A percentile compares a stretch with the other conserved stretches of the same genome.
Conservation (phyloP, 331 rosid genomes). For the Pyracantha coccinea region DNA sequence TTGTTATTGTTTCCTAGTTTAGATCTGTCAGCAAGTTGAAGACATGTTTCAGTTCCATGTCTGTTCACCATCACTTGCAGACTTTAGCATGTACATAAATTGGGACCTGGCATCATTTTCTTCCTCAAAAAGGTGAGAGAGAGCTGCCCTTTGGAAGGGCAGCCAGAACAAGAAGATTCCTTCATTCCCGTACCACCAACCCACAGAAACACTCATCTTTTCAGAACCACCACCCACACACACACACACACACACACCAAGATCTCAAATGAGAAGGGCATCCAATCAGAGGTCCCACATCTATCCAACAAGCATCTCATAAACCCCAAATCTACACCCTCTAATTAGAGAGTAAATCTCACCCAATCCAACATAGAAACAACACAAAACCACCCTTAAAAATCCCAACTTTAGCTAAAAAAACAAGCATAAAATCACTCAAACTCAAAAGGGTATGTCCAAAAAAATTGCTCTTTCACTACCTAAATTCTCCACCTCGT, state of each 20-base stretch:
- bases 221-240: conserved; percentile 27
- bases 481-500: conserved; percentile 80
- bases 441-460: conserved; percentile 7
- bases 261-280: conserved; percentile 27
- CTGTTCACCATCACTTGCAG: conserved; percentile 17
- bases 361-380: conserved; percentile 12
- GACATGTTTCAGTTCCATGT: conserved; percentile 1
- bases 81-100: conserved; percentile 12
- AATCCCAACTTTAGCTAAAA: not conserved
- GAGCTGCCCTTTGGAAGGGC: conserved; percentile 18
- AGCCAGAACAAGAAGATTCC: conserved; percentile 36
- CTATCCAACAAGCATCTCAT: conserved; percentile 32
- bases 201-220: conserved; percentile 26
- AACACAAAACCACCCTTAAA: not conserved
- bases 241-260: conserved; percentile 7
- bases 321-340: conserved; percentile 10
- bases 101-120: conserved; percentile 16
- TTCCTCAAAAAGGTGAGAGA: conserved; percentile 21
- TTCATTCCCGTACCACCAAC: conserved; percentile 32
- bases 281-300: conserved; percentile 50
- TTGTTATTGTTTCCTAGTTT: not conserved
- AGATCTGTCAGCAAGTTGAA: conserved; percentile 3
- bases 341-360: not conserved
- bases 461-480: conserved; percentile 13
- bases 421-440: conserved; percentile 3